Evolutionary conservation across 164 flowering plant species (phyloP).

Genomic region (Sedum album): DNA sequence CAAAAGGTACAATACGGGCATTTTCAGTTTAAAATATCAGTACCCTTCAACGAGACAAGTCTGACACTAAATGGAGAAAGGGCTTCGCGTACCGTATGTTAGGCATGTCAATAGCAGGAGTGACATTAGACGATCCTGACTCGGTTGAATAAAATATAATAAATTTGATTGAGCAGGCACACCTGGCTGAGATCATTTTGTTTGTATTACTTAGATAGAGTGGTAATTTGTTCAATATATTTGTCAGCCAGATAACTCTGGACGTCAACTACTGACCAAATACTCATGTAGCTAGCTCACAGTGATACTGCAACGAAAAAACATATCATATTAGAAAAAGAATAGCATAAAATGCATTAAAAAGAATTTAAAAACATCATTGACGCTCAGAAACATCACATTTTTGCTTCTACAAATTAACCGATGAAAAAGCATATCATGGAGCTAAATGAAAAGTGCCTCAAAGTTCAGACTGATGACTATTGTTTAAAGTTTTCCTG

Average conservation of each 20-base stretch:
- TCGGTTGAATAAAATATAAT: background rate
- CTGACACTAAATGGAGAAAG: background rate
- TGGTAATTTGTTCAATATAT: constrained; percentile 4
- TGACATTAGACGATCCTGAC: background rate
- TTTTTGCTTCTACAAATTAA: background rate
- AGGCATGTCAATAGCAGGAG: background rate
- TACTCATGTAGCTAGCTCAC: constrained; percentile 36
- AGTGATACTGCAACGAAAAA: constrained; percentile 27
- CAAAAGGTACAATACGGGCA: background rate
- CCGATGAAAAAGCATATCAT: background rate
- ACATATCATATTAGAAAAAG: background rate
- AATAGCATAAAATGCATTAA: background rate
- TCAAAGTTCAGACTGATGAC: background rate
- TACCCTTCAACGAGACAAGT: background rate
- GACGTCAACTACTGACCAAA: constrained; percentile 29
- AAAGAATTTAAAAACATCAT: background rate
- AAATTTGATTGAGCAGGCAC: background rate
- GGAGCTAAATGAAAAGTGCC: background rate
- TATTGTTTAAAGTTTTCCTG: background rate
- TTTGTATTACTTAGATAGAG: constrained; percentile 9
- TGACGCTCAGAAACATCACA: background rate
- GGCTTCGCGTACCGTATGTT: background rate
- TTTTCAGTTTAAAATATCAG: background rate
- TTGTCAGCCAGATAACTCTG: constrained; percentile 24
- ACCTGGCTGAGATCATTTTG: constrained; percentile 10